These are phyloP conservation scores for Trypanosoma theileri DNA, from an alignment of 208 protist genomes.

Conservation along the genomic window DNA sequence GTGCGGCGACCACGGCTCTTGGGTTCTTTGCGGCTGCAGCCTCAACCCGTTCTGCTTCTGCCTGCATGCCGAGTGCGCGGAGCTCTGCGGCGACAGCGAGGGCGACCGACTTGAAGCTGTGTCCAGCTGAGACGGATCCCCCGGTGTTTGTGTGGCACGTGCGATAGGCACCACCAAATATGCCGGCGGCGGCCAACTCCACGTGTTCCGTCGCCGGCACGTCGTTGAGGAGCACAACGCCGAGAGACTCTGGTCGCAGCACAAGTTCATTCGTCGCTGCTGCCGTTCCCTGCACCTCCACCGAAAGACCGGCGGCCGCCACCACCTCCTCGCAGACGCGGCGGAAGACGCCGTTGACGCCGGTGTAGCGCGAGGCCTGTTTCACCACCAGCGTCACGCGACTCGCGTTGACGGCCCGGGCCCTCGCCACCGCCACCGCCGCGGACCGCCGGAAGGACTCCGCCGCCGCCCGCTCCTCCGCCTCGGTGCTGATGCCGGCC, in stretches of 20 bases:
- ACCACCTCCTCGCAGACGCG: conserved; percentile 46
- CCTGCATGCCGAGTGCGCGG: conserved; percentile 55
- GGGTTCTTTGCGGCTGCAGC: conserved; percentile 62
- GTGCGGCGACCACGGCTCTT: conserved; percentile 36
- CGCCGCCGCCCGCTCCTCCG: conserved; percentile 46
- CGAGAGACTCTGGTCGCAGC: conserved; percentile 66
- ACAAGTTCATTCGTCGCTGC: conserved; percentile 66
- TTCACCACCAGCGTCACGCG: conserved; percentile 80
- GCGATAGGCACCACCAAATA: conserved; percentile 59
- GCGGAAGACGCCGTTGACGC: conserved; percentile 69
- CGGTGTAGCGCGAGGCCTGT: conserved; percentile 67
- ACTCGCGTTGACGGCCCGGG: conserved; percentile 46
- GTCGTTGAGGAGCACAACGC: conserved; percentile 76
- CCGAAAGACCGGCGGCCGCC: conserved; percentile 58
- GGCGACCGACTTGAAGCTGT: conserved; percentile 79
- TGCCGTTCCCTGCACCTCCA: conserved; percentile 55
- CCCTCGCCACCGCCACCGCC: conserved; percentile 62
- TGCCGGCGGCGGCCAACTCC: conserved; percentile 68
- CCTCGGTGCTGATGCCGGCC: conserved; percentile 59
- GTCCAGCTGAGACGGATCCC: conserved; percentile 57
- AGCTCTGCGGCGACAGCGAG: conserved; percentile 68
- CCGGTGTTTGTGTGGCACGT: conserved; percentile 62
- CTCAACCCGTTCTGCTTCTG: conserved; percentile 70
- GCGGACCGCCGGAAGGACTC: conserved; percentile 60
- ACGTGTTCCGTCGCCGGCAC: conserved; percentile 67